Conservation (phyloP, 768 basidiomycete genomes). For the Trametes cinnabarina region DNA sequence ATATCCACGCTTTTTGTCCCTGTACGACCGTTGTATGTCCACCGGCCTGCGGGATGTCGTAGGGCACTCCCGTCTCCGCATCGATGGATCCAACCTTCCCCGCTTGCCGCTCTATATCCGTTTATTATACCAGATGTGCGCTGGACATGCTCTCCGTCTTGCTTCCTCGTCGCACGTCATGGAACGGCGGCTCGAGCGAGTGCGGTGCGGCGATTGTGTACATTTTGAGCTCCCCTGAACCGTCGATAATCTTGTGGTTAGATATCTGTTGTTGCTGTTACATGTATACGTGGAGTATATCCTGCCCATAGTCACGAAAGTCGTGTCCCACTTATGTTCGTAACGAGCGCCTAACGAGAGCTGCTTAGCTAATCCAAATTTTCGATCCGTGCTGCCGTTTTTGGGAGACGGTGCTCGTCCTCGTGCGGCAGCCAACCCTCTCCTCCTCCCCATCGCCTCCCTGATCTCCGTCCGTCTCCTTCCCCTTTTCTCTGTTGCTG, state of each 20-base stretch:
- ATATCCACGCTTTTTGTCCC: not conserved
- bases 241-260: too few relatives aligned
- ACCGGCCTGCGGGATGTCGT: conserved; percentile 19
- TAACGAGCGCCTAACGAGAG: too few relatives aligned
- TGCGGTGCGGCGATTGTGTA: not conserved
- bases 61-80: conserved; percentile 18
- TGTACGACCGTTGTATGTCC: not conserved
- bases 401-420: not conserved
- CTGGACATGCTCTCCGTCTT: not conserved
- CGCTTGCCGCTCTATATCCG: not conserved
- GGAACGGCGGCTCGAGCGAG: not conserved
- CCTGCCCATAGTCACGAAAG: too few relatives aligned
- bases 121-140: not conserved
- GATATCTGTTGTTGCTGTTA: conserved; percentile 1
- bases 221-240: not conserved
- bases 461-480: not conserved
- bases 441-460: not conserved
- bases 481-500: not conserved
- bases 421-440: not conserved
- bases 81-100: not conserved
- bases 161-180: not conserved
- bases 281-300: conserved; percentile 17
- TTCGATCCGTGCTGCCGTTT: conserved; percentile 6
- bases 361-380: conserved; percentile 22
- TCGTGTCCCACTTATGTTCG: too few relatives aligned